Conservation (phyloP, 371 early-diverging fungal genomes). For the Mucor piriformis region DNA sequence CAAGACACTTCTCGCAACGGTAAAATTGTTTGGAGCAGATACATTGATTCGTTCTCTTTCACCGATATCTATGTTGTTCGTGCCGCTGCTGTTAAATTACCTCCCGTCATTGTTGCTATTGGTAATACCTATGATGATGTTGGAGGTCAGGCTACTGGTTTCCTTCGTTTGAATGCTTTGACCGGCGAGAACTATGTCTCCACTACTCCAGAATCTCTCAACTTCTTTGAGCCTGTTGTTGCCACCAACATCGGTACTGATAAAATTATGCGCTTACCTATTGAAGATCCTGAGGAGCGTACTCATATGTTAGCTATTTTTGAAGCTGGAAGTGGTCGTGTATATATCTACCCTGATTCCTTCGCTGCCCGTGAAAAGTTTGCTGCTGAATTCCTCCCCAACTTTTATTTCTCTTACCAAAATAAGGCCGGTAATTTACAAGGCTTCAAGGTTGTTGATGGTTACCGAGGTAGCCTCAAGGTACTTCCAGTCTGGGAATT, state of each 20-base stretch:
- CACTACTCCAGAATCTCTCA: constrained; percentile 31
- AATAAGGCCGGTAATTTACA: constrained; percentile 37
- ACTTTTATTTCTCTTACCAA: constrained; percentile 62
- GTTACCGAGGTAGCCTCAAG: constrained; percentile 56
- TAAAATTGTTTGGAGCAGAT: constrained; percentile 74
- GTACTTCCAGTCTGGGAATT: constrained; percentile 63
- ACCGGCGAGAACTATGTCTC: constrained; percentile 67
- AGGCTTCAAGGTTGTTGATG: constrained; percentile 57
- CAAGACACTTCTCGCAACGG: constrained; percentile 79
- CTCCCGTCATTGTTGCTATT: constrained; percentile 75
- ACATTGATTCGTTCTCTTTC: constrained; percentile 46
- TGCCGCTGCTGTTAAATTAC: constrained; percentile 66
- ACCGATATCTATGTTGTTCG: constrained; percentile 66
- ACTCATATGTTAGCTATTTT: constrained; percentile 65
- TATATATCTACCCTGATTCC: constrained; percentile 66
- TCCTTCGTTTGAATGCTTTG: constrained; percentile 72
- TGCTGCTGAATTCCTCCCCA: constrained; percentile 37
- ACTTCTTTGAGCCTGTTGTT: constrained; percentile 57
- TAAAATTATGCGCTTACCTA: constrained; percentile 62
- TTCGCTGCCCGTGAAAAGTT: constrained; percentile 54
- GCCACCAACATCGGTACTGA: constrained; percentile 51
- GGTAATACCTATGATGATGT: constrained; percentile 46
- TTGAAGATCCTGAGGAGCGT: constrained; percentile 72
- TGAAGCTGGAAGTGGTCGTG: constrained; percentile 61
- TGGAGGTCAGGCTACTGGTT: constrained; percentile 43